Conservation (phyloP, 345 rosid species). For the Populus deltoides region DNA sequence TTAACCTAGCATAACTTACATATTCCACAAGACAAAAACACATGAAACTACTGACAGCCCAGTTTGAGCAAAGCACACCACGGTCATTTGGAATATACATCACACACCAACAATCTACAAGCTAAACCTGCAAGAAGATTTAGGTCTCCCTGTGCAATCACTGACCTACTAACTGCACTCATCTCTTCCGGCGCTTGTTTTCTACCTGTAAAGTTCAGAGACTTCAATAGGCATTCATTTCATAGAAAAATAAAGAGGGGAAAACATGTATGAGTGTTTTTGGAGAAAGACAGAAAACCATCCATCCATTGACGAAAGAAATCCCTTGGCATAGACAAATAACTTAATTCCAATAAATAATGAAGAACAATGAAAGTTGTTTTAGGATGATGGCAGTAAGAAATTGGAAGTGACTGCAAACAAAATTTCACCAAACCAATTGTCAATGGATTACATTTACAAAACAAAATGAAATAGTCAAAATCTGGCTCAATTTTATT, state of each 20-base stretch:
- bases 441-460: not conserved
- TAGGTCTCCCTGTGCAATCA: conserved; percentile 7
- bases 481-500: not conserved
- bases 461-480: not conserved
- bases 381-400: not conserved
- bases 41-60: conserved; percentile 19
- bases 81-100: conserved; percentile 41
- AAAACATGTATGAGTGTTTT: not conserved
- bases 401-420: not conserved
- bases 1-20: not conserved
- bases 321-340: not conserved
- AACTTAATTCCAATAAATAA: not conserved
- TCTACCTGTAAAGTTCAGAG: conserved; percentile 49
- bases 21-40: not conserved
- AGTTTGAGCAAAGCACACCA: conserved; percentile 27
- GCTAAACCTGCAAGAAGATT: conserved; percentile 22
- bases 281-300: not conserved
- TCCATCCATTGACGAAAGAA: not conserved
- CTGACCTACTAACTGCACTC: conserved; percentile 1
- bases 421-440: not conserved
- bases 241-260: not conserved
- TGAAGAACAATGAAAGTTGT: not conserved
- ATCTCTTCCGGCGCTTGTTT: conserved; percentile 61
- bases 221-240: not conserved
- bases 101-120: conserved; percentile 37